These are phyloP conservation scores for Penicillium sp. DNA, from an alignment of 2,329 filamentous ascomycete species.

Conservation along the genomic window DNA sequence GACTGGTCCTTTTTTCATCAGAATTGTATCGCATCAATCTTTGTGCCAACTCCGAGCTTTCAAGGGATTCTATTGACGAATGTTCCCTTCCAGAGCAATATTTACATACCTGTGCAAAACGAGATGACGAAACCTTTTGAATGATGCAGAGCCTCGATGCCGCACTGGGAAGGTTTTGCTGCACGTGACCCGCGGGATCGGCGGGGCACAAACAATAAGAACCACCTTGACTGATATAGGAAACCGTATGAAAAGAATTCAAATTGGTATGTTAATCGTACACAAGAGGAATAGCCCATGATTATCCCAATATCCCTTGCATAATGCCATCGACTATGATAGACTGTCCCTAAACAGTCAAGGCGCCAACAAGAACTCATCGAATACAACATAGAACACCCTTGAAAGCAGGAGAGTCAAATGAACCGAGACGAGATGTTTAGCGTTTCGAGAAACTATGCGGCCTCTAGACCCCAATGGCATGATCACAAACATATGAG, in stretches of 20 bases:
- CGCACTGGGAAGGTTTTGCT: slow-evolving; percentile 12
- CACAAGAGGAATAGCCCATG: neutral
- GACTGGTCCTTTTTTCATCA: neutral
- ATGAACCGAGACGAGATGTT: neutral
- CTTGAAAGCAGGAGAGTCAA: neutral
- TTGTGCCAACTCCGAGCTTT: neutral
- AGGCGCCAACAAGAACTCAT: neutral
- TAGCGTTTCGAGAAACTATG: neutral
- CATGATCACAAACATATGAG: neutral
- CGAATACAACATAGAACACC: neutral
- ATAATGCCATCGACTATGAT: neutral
- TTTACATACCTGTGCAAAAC: slow-evolving; percentile 2
- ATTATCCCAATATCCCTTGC: neutral
- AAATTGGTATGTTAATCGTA: neutral
- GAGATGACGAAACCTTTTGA: neutral
- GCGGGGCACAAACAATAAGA: neutral
- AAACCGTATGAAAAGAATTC: neutral
- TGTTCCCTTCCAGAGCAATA: neutral
- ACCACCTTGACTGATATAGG: neutral
- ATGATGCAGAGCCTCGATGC: slow-evolving; percentile 1
- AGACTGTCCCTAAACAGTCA: neutral
- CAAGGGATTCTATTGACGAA: slow-evolving; percentile 3
- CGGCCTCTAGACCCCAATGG: neutral
- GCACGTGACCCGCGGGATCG: slow-evolving; percentile 13
- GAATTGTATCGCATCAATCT: neutral